A percentile compares a stretch with the other conserved stretches of the same genome.
These are phyloP conservation scores for Solanum ossicruentum DNA, from an alignment of 257 asterid species.

Conservation along the genomic window DNA sequence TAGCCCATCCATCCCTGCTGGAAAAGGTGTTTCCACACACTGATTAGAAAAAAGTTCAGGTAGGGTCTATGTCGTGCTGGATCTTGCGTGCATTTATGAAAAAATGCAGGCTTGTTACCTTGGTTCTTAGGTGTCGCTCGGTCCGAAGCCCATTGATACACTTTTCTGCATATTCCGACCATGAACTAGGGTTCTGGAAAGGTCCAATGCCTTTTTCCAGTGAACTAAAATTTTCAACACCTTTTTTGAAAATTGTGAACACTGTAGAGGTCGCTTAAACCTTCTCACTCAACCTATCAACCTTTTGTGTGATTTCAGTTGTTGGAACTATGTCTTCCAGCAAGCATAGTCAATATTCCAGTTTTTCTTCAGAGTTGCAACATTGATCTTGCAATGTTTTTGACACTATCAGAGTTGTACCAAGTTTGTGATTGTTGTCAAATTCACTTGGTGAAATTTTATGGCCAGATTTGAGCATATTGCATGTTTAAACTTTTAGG, in stretches of 20 bases:
- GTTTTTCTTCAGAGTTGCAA: not conserved
- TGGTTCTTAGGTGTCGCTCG: not conserved
- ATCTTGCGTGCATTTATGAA: not conserved
- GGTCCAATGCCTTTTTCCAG: not conserved
- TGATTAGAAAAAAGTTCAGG: not conserved
- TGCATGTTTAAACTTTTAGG: not conserved
- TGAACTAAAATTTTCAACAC: not conserved
- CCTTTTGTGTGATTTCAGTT: not conserved
- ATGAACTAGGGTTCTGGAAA: not conserved
- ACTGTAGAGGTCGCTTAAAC: not conserved
- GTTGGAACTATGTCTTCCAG: not conserved
- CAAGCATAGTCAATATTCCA: not conserved
- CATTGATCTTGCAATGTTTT: not conserved
- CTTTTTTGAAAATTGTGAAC: not conserved
- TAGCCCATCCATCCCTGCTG: not conserved
- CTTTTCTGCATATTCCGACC: not conserved
- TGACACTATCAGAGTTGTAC: not conserved
- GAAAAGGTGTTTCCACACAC: not conserved
- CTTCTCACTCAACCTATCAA: not conserved
- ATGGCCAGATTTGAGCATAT: not conserved
- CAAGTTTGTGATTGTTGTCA: not conserved
- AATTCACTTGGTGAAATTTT: not conserved
- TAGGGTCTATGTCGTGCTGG: not conserved
- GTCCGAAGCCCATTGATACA: no score
- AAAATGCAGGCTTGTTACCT: not conserved